Percentiles rank a stretch among this genome's conserved stretches.
Evolutionary conservation across 345 rosid species (phyloP).

Genomic region (Cardamine chenopodiifolia): DNA sequence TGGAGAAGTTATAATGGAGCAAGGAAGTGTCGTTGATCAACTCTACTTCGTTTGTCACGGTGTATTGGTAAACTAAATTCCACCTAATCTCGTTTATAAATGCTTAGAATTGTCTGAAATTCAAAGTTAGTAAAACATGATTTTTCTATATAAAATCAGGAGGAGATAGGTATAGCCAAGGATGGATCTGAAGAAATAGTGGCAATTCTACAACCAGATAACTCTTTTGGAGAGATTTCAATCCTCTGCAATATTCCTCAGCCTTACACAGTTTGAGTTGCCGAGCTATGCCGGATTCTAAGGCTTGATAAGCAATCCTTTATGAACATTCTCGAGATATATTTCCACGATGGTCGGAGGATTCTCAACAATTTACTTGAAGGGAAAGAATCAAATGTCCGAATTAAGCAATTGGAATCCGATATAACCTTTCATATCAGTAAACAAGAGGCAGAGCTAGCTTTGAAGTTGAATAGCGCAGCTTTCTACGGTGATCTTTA

Average conservation of each 20-base stretch:
- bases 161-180: slow-evolving; percentile 58
- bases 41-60: slow-evolving; percentile 81
- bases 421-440: slow-evolving; percentile 66
- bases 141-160: slow-evolving; percentile 45
- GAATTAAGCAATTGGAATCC: slow-evolving; percentile 60
- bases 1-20: slow-evolving; percentile 77
- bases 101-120: neutral
- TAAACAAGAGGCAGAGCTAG: slow-evolving; percentile 73
- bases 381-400: slow-evolving; percentile 63
- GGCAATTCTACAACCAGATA: slow-evolving; percentile 54
- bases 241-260: slow-evolving; percentile 74
- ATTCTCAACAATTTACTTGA: slow-evolving; percentile 72
- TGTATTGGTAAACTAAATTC: slow-evolving; percentile 53
- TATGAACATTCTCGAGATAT: slow-evolving; percentile 60
- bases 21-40: slow-evolving; percentile 72
- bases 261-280: slow-evolving; percentile 58
- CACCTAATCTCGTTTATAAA: neutral
- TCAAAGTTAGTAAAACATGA: neutral
- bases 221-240: slow-evolving; percentile 73
- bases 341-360: slow-evolving; percentile 71
- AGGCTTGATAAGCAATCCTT: slow-evolving; percentile 77
- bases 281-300: slow-evolving; percentile 64
- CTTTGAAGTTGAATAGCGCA: slow-evolving; percentile 66
- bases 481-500: slow-evolving; percentile 69
- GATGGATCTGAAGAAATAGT: slow-evolving; percentile 81